These are phyloP conservation scores for Ilex aquifolium DNA, from an alignment of 257 asterid species.

Conservation along the genomic window DNA sequence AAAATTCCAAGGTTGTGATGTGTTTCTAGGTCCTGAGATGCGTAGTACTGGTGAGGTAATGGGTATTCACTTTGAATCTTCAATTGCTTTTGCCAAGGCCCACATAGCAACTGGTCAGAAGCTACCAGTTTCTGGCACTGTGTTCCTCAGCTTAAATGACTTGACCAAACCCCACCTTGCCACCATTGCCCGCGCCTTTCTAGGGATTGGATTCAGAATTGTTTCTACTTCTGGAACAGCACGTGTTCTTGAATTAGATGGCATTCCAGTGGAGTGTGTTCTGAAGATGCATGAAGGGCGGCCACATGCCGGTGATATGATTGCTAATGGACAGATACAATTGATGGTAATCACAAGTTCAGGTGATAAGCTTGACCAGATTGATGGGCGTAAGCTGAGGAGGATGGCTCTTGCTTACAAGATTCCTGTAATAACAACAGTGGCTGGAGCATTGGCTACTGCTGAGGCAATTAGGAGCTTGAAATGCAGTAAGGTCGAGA, in stretches of 20 bases:
- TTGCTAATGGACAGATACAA: background rate
- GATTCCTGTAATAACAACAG: background rate
- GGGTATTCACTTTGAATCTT: background rate
- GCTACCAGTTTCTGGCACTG: background rate
- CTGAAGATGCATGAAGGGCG: slow-evolving; percentile 1
- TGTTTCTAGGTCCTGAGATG: background rate
- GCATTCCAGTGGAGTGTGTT: background rate
- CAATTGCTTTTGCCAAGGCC: background rate
- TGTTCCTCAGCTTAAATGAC: background rate
- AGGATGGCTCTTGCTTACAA: background rate
- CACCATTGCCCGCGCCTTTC: background rate
- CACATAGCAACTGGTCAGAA: background rate
- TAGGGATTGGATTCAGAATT: background rate
- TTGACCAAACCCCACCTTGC: background rate
- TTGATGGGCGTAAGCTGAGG: background rate
- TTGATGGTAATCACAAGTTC: background rate
- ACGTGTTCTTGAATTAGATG: background rate
- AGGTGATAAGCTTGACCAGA: background rate
- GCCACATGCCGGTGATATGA: background rate
- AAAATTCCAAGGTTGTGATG: background rate
- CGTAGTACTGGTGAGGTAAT: slow-evolving; percentile 1
- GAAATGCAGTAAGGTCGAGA: background rate
- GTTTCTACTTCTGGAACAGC: background rate
- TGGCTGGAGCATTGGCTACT: background rate
- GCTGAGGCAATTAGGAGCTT: background rate